These are phyloP conservation scores for Candida ponderosae DNA, from an alignment of 805 yeast species.

Conservation along the genomic window DNA sequence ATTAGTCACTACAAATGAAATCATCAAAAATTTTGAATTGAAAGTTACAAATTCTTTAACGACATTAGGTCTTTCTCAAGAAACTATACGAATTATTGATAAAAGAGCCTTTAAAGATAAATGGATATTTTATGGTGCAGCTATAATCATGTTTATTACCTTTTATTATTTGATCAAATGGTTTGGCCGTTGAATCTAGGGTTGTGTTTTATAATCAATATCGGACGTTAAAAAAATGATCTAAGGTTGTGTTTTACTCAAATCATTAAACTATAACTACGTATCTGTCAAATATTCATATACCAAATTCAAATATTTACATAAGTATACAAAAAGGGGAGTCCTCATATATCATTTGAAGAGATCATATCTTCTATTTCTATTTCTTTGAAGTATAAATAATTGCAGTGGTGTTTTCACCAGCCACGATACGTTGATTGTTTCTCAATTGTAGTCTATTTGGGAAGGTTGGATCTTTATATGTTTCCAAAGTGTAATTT, in stretches of 20 bases:
- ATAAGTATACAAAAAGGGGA: not conserved
- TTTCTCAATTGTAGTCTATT: conserved; percentile 41
- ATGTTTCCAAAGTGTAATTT: conserved; percentile 19
- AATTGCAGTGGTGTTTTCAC: conserved; percentile 53
- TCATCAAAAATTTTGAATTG: conserved; percentile 52
- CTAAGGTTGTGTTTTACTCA: too few relatives aligned
- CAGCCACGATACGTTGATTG: conserved; percentile 56
- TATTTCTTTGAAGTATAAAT: conserved; percentile 34
- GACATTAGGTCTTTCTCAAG: conserved; percentile 81
- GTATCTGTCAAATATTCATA: too few relatives aligned
- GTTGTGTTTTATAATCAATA: too few relatives aligned
- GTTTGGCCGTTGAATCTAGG: conserved; percentile 38
- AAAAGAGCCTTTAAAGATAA: conserved; percentile 81
- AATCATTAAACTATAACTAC: too few relatives aligned
- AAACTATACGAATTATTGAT: conserved; percentile 75
- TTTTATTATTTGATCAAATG: conserved; percentile 63
- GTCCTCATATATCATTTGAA: conserved; percentile 2
- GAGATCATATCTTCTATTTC: too few relatives aligned
- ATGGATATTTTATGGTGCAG: conserved; percentile 75
- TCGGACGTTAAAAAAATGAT: too few relatives aligned
- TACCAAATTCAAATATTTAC: not conserved
- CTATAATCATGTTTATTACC: conserved; percentile 48
- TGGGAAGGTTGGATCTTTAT: conserved; percentile 25
- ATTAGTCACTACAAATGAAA: conserved; percentile 75
- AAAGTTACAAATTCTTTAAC: conserved; percentile 60